Evolutionary conservation across 345 rosid species (phyloP).

Genomic region (Hevea brasiliensis): DNA sequence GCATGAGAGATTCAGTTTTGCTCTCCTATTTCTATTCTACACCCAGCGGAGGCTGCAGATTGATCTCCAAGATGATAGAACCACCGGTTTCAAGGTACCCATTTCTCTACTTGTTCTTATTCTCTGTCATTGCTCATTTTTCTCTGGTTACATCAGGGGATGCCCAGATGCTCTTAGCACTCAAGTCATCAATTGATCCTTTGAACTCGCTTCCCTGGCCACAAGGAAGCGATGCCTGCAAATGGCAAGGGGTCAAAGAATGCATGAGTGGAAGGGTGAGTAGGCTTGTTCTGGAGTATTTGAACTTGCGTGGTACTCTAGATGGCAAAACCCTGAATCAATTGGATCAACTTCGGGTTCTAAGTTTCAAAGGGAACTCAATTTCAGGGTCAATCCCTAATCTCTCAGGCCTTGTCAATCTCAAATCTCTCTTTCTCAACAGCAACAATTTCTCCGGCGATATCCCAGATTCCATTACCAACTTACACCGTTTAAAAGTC

Average conservation of each 20-base stretch:
- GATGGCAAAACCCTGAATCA: conserved; percentile 50
- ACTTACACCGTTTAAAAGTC: conserved; percentile 73
- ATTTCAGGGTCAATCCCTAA: conserved; percentile 71
- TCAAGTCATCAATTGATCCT: conserved; percentile 76
- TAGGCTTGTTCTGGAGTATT: conserved; percentile 71
- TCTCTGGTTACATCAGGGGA: conserved; percentile 61
- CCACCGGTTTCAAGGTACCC: conserved; percentile 30
- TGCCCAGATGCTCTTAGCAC: conserved; percentile 56
- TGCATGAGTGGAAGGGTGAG: conserved; percentile 77
- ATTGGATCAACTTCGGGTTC: conserved; percentile 79
- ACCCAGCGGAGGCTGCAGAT: background rate
- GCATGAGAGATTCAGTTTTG: too few relatives aligned
- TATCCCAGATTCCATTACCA: conserved; percentile 64
- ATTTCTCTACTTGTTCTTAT: conserved; percentile 29
- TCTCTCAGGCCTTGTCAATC: conserved; percentile 66
- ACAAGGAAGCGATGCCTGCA: conserved; percentile 50
- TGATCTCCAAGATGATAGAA: conserved; percentile 26
- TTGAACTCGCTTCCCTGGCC: conserved; percentile 54
- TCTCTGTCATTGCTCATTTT: conserved; percentile 28
- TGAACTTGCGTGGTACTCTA: conserved; percentile 64
- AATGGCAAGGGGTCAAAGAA: conserved; percentile 73
- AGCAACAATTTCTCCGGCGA: conserved; percentile 69
- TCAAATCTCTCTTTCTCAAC: conserved; percentile 73
- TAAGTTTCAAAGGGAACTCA: conserved; percentile 85
- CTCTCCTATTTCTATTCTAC: conserved; percentile 4